Conservation (phyloP, 345 rosid genomes). For the thale cress (Arabidopsis thaliana) region DNA sequence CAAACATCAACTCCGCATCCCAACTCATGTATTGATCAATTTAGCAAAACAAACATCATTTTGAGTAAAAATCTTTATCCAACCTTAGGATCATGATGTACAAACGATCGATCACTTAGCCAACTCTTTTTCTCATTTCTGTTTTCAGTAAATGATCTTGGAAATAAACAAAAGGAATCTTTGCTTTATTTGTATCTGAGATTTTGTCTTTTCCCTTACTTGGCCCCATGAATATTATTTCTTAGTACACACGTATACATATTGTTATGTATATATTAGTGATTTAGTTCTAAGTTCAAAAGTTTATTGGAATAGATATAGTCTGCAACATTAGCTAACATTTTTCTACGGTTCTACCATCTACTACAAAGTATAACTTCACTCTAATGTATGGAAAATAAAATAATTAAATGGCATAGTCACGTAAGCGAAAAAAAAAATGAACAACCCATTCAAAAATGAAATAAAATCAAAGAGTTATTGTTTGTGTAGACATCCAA, state of each 20-base stretch:
- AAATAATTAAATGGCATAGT: background rate
- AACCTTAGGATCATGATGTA: background rate
- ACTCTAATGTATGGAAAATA: background rate
- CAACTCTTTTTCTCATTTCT: slow-evolving; percentile 4
- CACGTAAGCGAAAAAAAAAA: background rate
- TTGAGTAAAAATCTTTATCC: background rate
- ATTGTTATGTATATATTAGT: background rate
- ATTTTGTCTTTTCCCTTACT: slow-evolving; percentile 13
- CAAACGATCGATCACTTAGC: background rate
- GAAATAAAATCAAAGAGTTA: slow-evolving; percentile 9
- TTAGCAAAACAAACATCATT: slow-evolving; percentile 1
- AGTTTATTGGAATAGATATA: background rate
- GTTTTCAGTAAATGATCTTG: slow-evolving; percentile 5
- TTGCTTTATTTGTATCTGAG: slow-evolving; percentile 19
- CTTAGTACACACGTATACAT: slow-evolving; percentile 6
- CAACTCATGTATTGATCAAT: background rate
- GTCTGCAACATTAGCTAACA: slow-evolving; percentile 1
- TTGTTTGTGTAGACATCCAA: slow-evolving; percentile 6
- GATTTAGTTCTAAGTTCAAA: background rate
- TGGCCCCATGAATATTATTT: slow-evolving; percentile 18
- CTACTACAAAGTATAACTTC: background rate
- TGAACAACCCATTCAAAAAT: slow-evolving; percentile 1
- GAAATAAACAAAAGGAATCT: background rate
- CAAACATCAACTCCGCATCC: background rate
- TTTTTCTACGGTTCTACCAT: too few species aligned